phyloP scores from a whole-genome alignment of 1,139 yeast species.

The Arxiozyma heterogenica region DNA sequence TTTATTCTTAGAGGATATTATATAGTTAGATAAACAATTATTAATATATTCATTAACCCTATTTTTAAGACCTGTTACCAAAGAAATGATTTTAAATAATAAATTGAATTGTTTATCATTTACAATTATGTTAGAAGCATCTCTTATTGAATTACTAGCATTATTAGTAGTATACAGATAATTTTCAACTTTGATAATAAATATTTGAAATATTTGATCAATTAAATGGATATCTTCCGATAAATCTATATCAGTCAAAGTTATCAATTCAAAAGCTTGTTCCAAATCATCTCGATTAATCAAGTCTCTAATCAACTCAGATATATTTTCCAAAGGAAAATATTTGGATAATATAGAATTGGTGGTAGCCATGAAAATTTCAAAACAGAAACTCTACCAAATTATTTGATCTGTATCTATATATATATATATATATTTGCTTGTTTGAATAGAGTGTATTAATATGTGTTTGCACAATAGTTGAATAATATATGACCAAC shows the following conservation, averaged over 20 bases:
- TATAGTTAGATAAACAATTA: neutral
- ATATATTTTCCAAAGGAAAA: slow-evolving; percentile 1
- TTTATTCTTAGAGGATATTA: neutral
- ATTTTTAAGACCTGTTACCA: neutral
- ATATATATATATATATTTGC: too few species aligned
- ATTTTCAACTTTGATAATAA: neutral
- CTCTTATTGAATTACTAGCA: neutral
- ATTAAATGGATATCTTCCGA: neutral
- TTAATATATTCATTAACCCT: neutral
- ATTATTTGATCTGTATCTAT: too few species aligned
- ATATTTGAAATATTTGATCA: neutral
- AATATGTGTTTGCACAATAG: too few species aligned
- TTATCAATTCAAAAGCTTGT: slow-evolving; percentile 4
- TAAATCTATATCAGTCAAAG: neutral
- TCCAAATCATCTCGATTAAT: slow-evolving; percentile 1
- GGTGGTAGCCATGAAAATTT: neutral
- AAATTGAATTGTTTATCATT: slow-evolving; percentile 1
- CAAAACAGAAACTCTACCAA: too few species aligned
- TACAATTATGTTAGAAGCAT: neutral
- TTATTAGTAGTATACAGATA: neutral
- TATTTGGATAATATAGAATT: slow-evolving; percentile 2
- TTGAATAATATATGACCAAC: too few species aligned
- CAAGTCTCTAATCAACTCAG: neutral
- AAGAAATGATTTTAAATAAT: neutral
- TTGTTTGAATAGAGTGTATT: too few species aligned